Evolutionary conservation across 2,329 filamentous ascomycete genomes (phyloP).

Genomic region (Beauveria bassiana): DNA sequence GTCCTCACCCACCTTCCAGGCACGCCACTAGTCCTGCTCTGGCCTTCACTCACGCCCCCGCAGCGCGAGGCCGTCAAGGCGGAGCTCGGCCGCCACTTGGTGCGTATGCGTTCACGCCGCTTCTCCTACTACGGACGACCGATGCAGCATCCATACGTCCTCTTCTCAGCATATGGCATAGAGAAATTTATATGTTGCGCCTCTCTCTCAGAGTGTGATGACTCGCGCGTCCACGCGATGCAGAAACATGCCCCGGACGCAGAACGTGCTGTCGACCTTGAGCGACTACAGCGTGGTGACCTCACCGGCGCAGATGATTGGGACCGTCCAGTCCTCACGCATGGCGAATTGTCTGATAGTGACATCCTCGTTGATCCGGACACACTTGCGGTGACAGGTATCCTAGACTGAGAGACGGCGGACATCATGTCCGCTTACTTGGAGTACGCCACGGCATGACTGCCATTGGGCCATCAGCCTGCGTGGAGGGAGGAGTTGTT

Average conservation of each 20-base stretch:
- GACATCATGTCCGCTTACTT: constrained; percentile 1
- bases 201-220: background rate
- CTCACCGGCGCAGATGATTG: background rate
- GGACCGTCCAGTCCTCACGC: background rate
- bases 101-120: background rate
- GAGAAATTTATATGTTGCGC: background rate
- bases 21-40: background rate
- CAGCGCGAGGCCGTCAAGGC: background rate
- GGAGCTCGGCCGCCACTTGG: background rate
- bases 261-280: background rate
- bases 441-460: background rate
- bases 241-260: background rate
- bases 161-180: background rate
- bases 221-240: background rate
- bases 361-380: constrained; percentile 1
- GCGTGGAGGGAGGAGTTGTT: constrained; percentile 2
- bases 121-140: constrained; percentile 3
- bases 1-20: constrained; percentile 1
- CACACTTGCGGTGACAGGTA: background rate
- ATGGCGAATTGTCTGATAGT: background rate
- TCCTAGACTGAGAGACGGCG: background rate
- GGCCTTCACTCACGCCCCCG: background rate
- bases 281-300: background rate
- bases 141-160: background rate
- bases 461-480: background rate